Base-by-base conservation (phyloP, 2,329 filamentous ascomycete genomes). In the Colletotrichum lini region DNA sequence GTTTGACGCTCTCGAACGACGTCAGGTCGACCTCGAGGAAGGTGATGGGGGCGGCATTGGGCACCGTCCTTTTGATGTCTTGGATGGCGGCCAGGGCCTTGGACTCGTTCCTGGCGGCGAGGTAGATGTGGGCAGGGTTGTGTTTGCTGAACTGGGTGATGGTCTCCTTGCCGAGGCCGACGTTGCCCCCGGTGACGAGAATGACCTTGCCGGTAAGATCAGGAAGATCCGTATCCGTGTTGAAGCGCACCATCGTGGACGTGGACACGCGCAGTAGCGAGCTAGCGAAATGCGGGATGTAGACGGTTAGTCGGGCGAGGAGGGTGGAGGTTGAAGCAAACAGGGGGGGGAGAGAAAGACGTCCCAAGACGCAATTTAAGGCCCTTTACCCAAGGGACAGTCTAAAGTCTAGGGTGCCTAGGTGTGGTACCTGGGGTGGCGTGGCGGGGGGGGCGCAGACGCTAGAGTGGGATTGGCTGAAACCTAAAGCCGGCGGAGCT, bases 1-100 rank as follows among this genome's bases (percentile, higher is more conserved):
- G 61, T 56, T 82, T 80, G 71, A 89, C 78, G 8, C 82, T 85
- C 8, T 77, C 77, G 13, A 87, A 78, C 8, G 82, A 85, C 1
- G 80, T 67, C 30, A 89, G 81, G 73, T 88, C 85, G 70, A 86
- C 79, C 59, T 83, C 74, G 40, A 88, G 76, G 63, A 84, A 67
- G 23, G 71, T 73, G 72, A 80, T 76, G 5, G 56, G 60, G 7
- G 65, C 61, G 5, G 56, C 64, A 30, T 72, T 67, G 2, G 74
- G 74, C 12, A 75, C 75, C 40, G 73, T 63, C 6, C 73, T 66
- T 62, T 78, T 75, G 73, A 86, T 80, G 35, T 84, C 80, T 10
- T 78, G 73, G 70, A 82, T 80, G n/a, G 80, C 77, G 42, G 78
- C 79, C 13, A 79, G 77, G 18, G 79, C 80, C 54, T 79, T 79